These are phyloP conservation scores for Danielia oregonensis DNA, from an alignment of 805 yeast species.

Conservation along the genomic window DNA sequence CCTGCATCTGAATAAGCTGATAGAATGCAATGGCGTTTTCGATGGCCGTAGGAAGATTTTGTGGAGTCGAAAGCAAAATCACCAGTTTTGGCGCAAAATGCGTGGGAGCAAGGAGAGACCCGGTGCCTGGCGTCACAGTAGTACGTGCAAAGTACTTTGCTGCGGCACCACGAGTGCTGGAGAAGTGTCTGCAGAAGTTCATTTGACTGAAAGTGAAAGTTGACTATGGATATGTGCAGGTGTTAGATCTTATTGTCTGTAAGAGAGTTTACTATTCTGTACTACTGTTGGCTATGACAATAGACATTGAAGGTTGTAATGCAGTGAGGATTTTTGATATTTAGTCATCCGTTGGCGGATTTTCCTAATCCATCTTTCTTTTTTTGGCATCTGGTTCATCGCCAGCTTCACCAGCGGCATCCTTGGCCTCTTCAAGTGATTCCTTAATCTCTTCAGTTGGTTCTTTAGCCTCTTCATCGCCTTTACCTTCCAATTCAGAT, in stretches of 20 bases:
- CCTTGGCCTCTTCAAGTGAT: background rate
- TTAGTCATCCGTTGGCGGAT: too few species aligned
- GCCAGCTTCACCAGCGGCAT: background rate
- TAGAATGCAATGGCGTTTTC: slow-evolving; percentile 25
- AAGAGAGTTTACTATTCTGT: too few species aligned
- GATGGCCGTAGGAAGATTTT: slow-evolving; percentile 27
- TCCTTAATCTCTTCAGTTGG: slow-evolving; percentile 1
- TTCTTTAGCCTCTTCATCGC: slow-evolving; percentile 4
- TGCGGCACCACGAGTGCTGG: slow-evolving; percentile 4
- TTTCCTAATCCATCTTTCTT: slow-evolving; percentile 1
- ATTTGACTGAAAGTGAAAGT: background rate
- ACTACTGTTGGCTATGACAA: too few species aligned
- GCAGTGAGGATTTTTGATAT: too few species aligned
- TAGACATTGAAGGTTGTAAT: too few species aligned
- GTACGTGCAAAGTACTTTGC: slow-evolving; percentile 14
- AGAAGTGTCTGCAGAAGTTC: slow-evolving; percentile 5
- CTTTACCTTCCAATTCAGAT: slow-evolving; percentile 7
- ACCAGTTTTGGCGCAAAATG: slow-evolving; percentile 25
- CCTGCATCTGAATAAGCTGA: slow-evolving; percentile 26
- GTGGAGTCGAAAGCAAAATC: slow-evolving; percentile 35
- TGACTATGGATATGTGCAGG: background rate
- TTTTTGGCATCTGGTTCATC: background rate
- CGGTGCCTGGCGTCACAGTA: slow-evolving; percentile 8
- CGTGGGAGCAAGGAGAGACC: slow-evolving; percentile 5
- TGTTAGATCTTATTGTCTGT: too few species aligned